A percentile compares a stretch with the other conserved stretches of the same genome.
phyloP scores from a whole-genome alignment of 192 early-diverging fungal genomes.

The Podila horticola region DNA sequence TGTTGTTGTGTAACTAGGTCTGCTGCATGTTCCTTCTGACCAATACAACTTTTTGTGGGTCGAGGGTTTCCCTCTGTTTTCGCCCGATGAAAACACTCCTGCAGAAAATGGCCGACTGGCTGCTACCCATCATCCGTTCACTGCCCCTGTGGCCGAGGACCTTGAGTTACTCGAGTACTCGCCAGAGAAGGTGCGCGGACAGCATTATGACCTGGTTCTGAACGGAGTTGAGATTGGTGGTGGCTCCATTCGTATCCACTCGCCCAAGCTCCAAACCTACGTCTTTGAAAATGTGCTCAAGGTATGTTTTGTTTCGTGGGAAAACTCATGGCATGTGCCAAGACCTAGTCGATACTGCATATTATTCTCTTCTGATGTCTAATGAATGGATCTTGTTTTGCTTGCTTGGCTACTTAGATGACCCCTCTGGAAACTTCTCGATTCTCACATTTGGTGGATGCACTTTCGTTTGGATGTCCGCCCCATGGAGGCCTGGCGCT shows the following conservation, averaged over 20 bases:
- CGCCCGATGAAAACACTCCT: slow-evolving; percentile 65
- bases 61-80: slow-evolving; percentile 90
- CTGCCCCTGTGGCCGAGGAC: slow-evolving; percentile 79
- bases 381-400: neutral
- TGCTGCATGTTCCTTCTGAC: slow-evolving; percentile 55
- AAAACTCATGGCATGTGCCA: neutral
- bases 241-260: slow-evolving; percentile 90
- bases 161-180: slow-evolving; percentile 67
- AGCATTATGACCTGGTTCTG: slow-evolving; percentile 92
- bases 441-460: slow-evolving; percentile 86
- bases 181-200: slow-evolving; percentile 75
- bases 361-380: neutral
- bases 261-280: slow-evolving; percentile 75
- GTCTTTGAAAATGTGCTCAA: slow-evolving; percentile 79
- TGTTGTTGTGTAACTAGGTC: slow-evolving; percentile 34
- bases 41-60: slow-evolving; percentile 85
- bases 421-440: slow-evolving; percentile 61
- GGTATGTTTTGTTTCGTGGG: slow-evolving; percentile 21
- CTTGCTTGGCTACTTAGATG: slow-evolving; percentile 41
- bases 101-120: slow-evolving; percentile 43
- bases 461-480: slow-evolving; percentile 85
- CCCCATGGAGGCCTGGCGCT: slow-evolving; percentile 92
- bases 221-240: slow-evolving; percentile 94
- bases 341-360: slow-evolving; percentile 1
- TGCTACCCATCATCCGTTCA: slow-evolving; percentile 94